Conservation (phyloP, 768 basidiomycete genomes). For the Termitomyces sp. region DNA sequence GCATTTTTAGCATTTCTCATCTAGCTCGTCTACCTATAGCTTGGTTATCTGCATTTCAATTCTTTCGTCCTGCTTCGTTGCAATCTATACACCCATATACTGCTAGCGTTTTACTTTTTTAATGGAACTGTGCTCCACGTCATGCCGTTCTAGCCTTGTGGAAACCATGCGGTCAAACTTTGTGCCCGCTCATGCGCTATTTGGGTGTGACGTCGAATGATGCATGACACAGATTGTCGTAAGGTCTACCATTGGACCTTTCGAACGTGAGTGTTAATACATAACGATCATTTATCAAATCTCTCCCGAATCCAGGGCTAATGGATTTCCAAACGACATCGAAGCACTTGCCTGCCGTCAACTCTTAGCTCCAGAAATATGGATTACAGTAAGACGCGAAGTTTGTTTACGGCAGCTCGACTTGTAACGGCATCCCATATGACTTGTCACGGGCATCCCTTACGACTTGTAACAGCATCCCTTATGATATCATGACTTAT, state of each 20-base stretch:
- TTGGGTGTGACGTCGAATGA: background rate
- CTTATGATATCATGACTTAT: too few species aligned
- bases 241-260: background rate
- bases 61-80: conserved; percentile 8
- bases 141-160: conserved; percentile 8
- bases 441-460: too few species aligned
- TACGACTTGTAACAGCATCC: background rate
- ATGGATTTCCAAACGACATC: background rate
- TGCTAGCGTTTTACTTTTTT: conserved; percentile 8
- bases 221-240: background rate
- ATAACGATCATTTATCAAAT: background rate
- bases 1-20: conserved; percentile 11
- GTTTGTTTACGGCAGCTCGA: background rate
- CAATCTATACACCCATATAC: conserved; percentile 10
- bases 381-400: background rate
- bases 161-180: conserved; percentile 9
- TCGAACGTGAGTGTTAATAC: background rate
- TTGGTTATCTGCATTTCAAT: conserved; percentile 11
- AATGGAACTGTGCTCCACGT: background rate
- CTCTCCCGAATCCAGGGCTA: background rate
- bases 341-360: background rate
- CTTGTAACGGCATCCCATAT: background rate
- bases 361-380: background rate
- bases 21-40: conserved; percentile 6
- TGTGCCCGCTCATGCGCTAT: background rate